A percentile compares a stretch with the other conserved stretches of the same genome.
Evolutionary conservation across 148 eudicot genomes (phyloP).

Genomic region (Cornus suecica): DNA sequence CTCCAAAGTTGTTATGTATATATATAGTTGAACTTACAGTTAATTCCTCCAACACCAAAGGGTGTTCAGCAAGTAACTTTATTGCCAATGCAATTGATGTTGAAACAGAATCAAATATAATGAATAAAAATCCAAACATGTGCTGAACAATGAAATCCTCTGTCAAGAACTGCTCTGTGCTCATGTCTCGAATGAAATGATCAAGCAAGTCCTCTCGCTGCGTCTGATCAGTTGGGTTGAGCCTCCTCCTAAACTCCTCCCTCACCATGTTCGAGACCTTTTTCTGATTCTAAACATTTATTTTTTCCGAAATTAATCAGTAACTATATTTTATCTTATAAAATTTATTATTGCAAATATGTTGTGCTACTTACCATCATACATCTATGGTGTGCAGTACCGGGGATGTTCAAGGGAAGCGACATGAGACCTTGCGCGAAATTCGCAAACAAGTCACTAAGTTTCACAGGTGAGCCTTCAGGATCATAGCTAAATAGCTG

Average conservation of each 20-base stretch:
- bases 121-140: conserved; percentile 25
- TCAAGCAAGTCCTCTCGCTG: conserved; percentile 18
- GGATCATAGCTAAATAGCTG: conserved; percentile 23
- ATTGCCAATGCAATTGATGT: conserved; percentile 23
- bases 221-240: conserved; percentile 5
- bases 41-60: conserved; percentile 24
- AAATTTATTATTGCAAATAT: neutral
- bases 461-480: conserved; percentile 14
- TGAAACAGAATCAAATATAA: conserved; percentile 22
- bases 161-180: conserved; percentile 15
- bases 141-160: conserved; percentile 29
- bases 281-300: conserved; percentile 15
- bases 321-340: neutral
- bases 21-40: conserved; percentile 16
- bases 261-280: conserved; percentile 19
- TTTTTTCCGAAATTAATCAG: neutral
- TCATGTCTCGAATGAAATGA: conserved; percentile 27
- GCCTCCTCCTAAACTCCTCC: conserved; percentile 16
- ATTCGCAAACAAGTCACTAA: conserved; percentile 26
- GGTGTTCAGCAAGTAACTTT: conserved; percentile 30
- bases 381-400: conserved; percentile 32
- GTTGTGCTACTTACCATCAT: conserved; percentile 13
- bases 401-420: conserved; percentile 33
- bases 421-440: conserved; percentile 28
- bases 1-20: neutral